phyloP scores from a whole-genome alignment of 2,329 filamentous ascomycete genomes.

The Aspergillus caelatus region DNA sequence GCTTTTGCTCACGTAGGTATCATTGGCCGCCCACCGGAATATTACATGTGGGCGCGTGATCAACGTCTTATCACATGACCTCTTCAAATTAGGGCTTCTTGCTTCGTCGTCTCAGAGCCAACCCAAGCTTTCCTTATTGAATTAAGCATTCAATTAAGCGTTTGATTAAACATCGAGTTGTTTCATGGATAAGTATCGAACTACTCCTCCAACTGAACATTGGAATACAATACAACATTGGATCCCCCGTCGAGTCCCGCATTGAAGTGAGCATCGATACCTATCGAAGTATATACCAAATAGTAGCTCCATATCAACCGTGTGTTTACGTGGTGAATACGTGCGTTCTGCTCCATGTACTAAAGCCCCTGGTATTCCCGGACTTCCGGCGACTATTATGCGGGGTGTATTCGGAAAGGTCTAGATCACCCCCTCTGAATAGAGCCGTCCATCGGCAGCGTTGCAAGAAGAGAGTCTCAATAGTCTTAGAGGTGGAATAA shows the following conservation, averaged over 20 bases:
- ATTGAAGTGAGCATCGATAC: too few relatives aligned
- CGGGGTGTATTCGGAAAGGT: too few relatives aligned
- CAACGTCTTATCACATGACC: not conserved
- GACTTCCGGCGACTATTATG: not conserved
- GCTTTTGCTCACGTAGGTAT: too few relatives aligned
- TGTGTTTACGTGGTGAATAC: not conserved
- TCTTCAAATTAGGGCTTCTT: not conserved
- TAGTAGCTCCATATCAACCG: too few relatives aligned
- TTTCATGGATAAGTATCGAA: not conserved
- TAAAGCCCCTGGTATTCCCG: too few relatives aligned
- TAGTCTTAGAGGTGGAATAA: too few relatives aligned
- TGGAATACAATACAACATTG: not conserved
- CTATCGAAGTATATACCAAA: too few relatives aligned
- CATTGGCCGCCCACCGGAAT: too few relatives aligned
- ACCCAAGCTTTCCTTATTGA: too few relatives aligned
- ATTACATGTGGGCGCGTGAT: not conserved
- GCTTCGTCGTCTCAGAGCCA: too few relatives aligned
- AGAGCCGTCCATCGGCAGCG: too few relatives aligned
- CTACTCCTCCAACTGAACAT: not conserved
- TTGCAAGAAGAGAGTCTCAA: too few relatives aligned
- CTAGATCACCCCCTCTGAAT: not conserved
- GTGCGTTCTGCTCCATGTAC: not conserved
- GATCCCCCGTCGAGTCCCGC: not conserved
- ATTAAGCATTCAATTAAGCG: not conserved
- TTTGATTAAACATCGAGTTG: not conserved